Evolutionary conservation across 257 asterid genomes (phyloP).

Genomic region (Hygrophila difformis): DNA sequence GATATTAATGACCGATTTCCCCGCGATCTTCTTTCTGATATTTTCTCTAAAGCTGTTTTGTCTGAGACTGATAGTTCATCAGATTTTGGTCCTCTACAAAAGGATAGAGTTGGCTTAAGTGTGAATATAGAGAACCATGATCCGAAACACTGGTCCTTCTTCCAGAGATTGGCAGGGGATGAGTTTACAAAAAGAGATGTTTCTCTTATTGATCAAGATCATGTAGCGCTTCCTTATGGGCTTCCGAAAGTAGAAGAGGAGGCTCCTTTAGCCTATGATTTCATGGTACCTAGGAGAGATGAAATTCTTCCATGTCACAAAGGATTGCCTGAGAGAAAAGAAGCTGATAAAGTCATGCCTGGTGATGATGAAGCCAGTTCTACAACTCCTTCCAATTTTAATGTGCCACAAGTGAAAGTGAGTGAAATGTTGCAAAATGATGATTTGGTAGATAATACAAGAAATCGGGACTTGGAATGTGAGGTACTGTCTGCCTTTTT

Average conservation of each 20-base stretch:
- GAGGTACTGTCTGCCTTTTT: constrained; percentile 36
- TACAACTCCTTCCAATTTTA: constrained; percentile 27
- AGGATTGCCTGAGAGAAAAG: constrained; percentile 31
- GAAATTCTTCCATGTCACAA: constrained; percentile 31
- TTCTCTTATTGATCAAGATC: constrained; percentile 92
- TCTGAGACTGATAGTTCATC: constrained; percentile 43
- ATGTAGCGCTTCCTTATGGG: constrained; percentile 44
- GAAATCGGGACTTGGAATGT: constrained; percentile 46
- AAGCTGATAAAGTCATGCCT: constrained; percentile 27
- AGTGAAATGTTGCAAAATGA: constrained; percentile 39
- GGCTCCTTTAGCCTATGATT: constrained; percentile 44
- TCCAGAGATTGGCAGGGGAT: constrained; percentile 83
- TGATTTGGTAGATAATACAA: constrained; percentile 47
- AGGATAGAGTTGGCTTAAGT: constrained; percentile 71
- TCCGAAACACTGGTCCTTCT: constrained; percentile 91
- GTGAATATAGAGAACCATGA: constrained; percentile 81
- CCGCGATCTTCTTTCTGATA: constrained; percentile 76
- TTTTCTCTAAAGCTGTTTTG: constrained; percentile 67
- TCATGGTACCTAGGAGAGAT: constrained; percentile 34
- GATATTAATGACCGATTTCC: constrained; percentile 94
- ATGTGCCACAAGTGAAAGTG: constrained; percentile 29
- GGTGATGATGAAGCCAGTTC: constrained; percentile 35
- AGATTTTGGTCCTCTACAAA: constrained; percentile 41
- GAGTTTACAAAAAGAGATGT: constrained; percentile 68
- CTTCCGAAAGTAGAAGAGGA: constrained; percentile 58